Base-by-base conservation (phyloP, 345 rosid genomes). In the Eucalyptus erythrocorys region DNA sequence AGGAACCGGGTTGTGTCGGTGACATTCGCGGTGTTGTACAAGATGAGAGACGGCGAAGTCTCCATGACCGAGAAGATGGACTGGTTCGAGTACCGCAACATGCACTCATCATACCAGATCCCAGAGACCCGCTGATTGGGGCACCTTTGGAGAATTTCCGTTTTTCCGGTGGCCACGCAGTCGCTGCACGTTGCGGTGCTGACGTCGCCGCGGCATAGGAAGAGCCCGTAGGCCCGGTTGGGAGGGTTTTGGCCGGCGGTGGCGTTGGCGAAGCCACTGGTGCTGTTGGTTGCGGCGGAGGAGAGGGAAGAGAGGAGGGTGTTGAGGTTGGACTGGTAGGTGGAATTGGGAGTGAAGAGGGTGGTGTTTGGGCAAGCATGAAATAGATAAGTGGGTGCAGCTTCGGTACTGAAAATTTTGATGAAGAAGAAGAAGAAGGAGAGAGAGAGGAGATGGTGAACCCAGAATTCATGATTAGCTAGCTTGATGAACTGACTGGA, bases 151-250 rank as follows among this genome's bases (percentile, higher is more conserved):
- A 50, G 55, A 4, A 50, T 50, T 21, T 21, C 59, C 27, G 4
- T 2, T 22, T 21, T 55, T 55, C 12, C 59, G 1, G 11, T 22
- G 27, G 59, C 59, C 59, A 55, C 59, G 27, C 59, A 55, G 27
- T 22, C 27, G 11, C 59, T 3, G 27, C 59, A 55, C 26, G 59
- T 55, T 21, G 59, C 26, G 3, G 26, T 9, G 27, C 10, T 4
- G 27, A 55, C 59, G 59, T 55, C 59, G 3, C 93, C 94, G 0
- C 93, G 93, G 93, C 95, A 93, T 64, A 92, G 93, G 85, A 91
- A 93, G 81, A 92, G 55, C 8, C 94, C 94, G 32, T 90, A 89
- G 87, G 89, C 92, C 76, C 24, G 55, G 61, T 87, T 59, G 10
- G 90, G 80, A 13, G 82, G n/a, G 57, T 76, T 88, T 87, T 88